Evolutionary conservation across 148 eudicot genomes (phyloP), one percentile per base, ranked within the genome.

Genomic region (Spergularia marina): DNA sequence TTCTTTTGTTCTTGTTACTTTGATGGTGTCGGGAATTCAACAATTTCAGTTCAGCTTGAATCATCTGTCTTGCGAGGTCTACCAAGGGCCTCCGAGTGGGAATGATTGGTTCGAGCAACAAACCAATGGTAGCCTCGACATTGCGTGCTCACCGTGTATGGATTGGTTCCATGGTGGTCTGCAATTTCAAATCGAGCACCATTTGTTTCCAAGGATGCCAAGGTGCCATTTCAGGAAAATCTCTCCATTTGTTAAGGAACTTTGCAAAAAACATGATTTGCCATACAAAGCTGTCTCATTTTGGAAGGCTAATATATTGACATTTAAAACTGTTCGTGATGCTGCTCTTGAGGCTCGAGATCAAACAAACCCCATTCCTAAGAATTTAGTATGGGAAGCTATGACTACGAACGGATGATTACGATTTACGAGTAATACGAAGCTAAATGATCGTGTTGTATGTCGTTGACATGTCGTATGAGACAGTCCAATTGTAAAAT

Each of bases 111-210:
- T 83, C 70, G 81, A 83, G 81, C 85, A 83, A 79, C 90, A 87
- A 49, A 87, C 90, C 2, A 63, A 34, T 39, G 88, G 88, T 52
- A 81, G 82, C 0, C 79, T 87, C 39, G 52, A 81, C 9, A 87
- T 87, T 17, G 40, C 21, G 0, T 85, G 90, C 47, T 34, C 88
- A 2, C 10, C 85, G 4, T 87, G 90, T 88, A 85, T 87, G 90
- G 88, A 87, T 81, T 87, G 90, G 90, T 87, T 87, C 65, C 88
- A 87, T 67, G 88, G 90, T 39, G 90, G 90, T 9, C 61, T 85
- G 70, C 90, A 87, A 66, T 87, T 87, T 74, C 86, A 85, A 71
- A 40, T 85, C 14, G 90, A 85, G 74, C 90, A 87, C 20, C 90
- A 87, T 76, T 57, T 87, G 83, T 85, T 87, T 71, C 90, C 90